Conservation (phyloP, 306 rosid species). For the Cucumis cinereus region DNA sequence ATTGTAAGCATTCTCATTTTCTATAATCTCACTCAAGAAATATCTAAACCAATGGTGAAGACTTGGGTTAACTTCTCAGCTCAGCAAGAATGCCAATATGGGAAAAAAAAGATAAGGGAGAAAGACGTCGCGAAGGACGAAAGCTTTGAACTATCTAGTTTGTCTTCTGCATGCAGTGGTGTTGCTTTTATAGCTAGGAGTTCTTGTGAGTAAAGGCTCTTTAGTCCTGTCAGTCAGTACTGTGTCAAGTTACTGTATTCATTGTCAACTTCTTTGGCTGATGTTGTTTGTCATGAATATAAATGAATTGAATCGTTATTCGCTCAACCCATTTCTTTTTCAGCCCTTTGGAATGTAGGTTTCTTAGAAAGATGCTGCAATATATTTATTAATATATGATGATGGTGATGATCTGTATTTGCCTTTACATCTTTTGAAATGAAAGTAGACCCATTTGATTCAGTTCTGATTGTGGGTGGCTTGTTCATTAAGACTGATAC, state of each 20-base stretch:
- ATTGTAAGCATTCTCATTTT: conserved; percentile 64
- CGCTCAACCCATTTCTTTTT: neutral
- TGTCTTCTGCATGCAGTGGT: neutral
- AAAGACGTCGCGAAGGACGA: neutral
- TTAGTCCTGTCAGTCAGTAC: neutral
- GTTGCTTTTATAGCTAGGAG: conserved; percentile 1
- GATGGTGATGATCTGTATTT: neutral
- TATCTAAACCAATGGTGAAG: neutral
- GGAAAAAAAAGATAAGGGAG: neutral
- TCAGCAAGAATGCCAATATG: neutral
- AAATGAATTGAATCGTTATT: neutral
- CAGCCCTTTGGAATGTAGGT: neutral
- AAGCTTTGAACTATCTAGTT: neutral
- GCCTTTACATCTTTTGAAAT: neutral
- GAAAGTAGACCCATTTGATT: neutral
- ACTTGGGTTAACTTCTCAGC: neutral
- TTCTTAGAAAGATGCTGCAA: neutral
- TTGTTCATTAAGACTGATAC: neutral
- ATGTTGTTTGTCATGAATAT: neutral
- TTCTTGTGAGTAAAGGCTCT: neutral
- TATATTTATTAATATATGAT: neutral
- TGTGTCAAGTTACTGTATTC: neutral
- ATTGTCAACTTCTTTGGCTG: conserved; percentile 1
- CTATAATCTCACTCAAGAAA: conserved; percentile 2
- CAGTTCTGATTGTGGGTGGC: neutral